A percentile compares a stretch with the other conserved stretches of the same genome.
Evolutionary conservation across 257 asterid species (phyloP).

Genomic region (Primulina huaijiensis): DNA sequence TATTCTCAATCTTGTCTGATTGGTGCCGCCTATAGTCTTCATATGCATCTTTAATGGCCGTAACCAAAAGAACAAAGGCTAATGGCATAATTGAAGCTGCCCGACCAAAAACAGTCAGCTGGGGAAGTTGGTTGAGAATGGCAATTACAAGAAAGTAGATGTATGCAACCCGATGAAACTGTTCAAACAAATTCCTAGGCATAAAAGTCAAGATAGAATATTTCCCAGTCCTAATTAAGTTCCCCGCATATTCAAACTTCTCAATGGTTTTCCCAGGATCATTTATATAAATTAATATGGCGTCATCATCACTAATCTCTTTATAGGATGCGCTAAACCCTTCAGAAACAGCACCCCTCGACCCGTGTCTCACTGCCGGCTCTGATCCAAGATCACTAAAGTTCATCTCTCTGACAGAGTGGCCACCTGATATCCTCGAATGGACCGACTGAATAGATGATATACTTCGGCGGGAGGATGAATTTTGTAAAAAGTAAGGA

Average conservation of each 20-base stretch:
- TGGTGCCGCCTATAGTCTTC: slow-evolving; percentile 91
- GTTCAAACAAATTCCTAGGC: slow-evolving; percentile 89
- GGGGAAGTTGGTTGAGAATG: slow-evolving; percentile 92
- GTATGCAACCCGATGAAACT: slow-evolving; percentile 95
- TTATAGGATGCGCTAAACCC: slow-evolving; percentile 68
- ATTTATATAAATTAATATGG: slow-evolving; percentile 65
- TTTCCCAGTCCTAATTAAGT: slow-evolving; percentile 70
- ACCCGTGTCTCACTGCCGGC: slow-evolving; percentile 65
- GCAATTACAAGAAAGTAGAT: slow-evolving; percentile 89
- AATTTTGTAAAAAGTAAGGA: slow-evolving; percentile 39
- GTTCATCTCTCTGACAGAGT: slow-evolving; percentile 60
- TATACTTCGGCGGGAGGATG: slow-evolving; percentile 49
- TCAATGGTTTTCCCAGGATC: slow-evolving; percentile 70
- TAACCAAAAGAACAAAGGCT: slow-evolving; percentile 77
- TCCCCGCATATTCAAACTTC: slow-evolving; percentile 61
- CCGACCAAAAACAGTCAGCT: slow-evolving; percentile 94
- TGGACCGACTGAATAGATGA: slow-evolving; percentile 53
- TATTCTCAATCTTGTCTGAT: slow-evolving; percentile 86
- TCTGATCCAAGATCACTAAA: slow-evolving; percentile 52
- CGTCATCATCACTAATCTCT: slow-evolving; percentile 84
- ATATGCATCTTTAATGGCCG: slow-evolving; percentile 86
- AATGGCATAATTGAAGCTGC: slow-evolving; percentile 81
- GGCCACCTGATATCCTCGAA: slow-evolving; percentile 52
- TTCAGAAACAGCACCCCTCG: slow-evolving; percentile 71
- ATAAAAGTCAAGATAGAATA: slow-evolving; percentile 81